These are phyloP conservation scores for Mycena filopes DNA, from an alignment of 768 basidiomycete genomes.

Conservation along the genomic window DNA sequence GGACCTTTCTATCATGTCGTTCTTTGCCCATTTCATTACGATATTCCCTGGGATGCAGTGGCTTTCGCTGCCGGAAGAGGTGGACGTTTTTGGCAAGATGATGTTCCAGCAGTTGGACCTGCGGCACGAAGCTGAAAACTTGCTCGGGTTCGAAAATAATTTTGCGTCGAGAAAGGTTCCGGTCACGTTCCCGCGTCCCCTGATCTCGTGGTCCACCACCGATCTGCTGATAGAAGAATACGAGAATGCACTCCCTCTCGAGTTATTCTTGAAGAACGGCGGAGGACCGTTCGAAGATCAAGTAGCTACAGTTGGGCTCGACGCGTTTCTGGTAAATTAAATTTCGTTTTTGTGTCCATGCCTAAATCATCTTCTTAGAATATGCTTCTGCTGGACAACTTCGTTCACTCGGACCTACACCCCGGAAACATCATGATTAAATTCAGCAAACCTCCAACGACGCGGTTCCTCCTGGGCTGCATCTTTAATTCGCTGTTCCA, in stretches of 20 bases:
- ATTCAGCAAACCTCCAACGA: conserved; percentile 87
- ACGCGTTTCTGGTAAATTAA: conserved; percentile 88
- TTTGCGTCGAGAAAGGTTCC: conserved; percentile 83
- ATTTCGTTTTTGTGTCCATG: not conserved
- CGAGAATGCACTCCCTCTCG: conserved; percentile 91
- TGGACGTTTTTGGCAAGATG: conserved; percentile 93
- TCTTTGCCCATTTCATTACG: conserved; percentile 86
- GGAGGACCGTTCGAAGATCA: conserved; percentile 92
- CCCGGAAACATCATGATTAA: conserved; percentile 99
- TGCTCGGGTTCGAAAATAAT: conserved; percentile 86
- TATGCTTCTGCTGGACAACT: conserved; percentile 98
- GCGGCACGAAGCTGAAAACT: conserved; percentile 88
- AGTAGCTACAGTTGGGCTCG: conserved; percentile 91
- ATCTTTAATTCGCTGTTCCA: conserved; percentile 67
- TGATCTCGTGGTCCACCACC: conserved; percentile 81
- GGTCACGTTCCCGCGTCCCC: conserved; percentile 90
- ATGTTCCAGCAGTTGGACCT: conserved; percentile 96
- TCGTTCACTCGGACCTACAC: conserved; percentile 92
- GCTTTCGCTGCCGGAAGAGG: conserved; percentile 96
- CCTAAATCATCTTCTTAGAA: conserved; percentile 62
- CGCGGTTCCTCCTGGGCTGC: conserved; percentile 69
- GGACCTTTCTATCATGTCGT: conserved; percentile 94
- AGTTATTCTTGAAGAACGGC: conserved; percentile 87
- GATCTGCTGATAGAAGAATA: conserved; percentile 93
- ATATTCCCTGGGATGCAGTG: conserved; percentile 93